Base-by-base conservation (phyloP, 495 filamentous ascomycete genomes). In the Corynascus novoguineensis region DNA sequence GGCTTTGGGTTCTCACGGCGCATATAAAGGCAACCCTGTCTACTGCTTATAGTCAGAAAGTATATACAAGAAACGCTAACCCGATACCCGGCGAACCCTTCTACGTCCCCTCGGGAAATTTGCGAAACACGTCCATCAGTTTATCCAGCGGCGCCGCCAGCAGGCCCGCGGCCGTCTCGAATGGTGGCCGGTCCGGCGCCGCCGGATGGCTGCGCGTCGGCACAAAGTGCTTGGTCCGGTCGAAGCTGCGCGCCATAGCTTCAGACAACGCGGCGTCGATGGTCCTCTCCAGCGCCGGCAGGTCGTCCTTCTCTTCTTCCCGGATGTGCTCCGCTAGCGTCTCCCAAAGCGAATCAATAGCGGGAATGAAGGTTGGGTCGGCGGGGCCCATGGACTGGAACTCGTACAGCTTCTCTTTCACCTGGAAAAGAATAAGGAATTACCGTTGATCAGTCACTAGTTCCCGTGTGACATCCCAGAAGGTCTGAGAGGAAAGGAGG, bases 371-470 rank as follows among this genome's bases (percentile, higher is more conserved):
- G 0, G 75, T 61, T 5, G 71, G 49, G 62, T 81, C 68, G 0
- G 56, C 56, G 4, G 83, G 64, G 0, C 63, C 60, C 61, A 87
- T 60, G 41, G 75, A 75, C 53, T 87, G 86, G 68, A 88, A 85
- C 0, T 64, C 66, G 51, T 86, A 80, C 17, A 88, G 76, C 21
- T 75, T 55, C 32, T 85, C 75, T 65, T 87, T 89, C 45, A 87
- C 75, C 84, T 87, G 28, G 1, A 19, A 12, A 4, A 2, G 7
- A 4, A n/a, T n/a, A n/a, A n/a, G n/a, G n/a, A n/a, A n/a, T n/a
- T n/a, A n/a, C n/a, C n/a, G n/a, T n/a, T n/a, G n/a, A n/a, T n/a
- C n/a, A n/a, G n/a, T n/a, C n/a, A n/a, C n/a, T n/a, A n/a, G n/a
- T n/a, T n/a, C n/a, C n/a, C n/a, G n/a, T n/a, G n/a, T n/a, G n/a